These are phyloP conservation scores for Candida sojae DNA, from an alignment of 1,139 yeast species.

Conservation along the genomic window DNA sequence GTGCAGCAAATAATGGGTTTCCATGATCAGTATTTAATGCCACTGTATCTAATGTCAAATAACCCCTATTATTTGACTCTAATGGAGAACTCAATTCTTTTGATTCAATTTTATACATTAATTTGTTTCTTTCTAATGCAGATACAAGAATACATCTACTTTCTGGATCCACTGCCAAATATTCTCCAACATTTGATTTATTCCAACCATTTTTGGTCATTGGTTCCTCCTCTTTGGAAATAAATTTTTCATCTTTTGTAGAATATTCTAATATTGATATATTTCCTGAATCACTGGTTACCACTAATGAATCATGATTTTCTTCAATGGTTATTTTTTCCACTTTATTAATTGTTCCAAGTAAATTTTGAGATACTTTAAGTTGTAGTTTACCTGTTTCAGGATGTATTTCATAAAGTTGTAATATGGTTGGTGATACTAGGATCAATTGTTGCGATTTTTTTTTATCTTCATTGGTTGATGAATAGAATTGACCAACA, in stretches of 20 bases:
- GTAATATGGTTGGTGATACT: slow-evolving; percentile 56
- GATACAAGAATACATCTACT: slow-evolving; percentile 71
- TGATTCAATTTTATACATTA: slow-evolving; percentile 49
- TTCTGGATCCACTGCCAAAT: slow-evolving; percentile 70
- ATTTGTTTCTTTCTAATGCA: slow-evolving; percentile 72
- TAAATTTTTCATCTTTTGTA: slow-evolving; percentile 39
- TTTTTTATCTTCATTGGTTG: not conserved
- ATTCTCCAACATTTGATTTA: slow-evolving; percentile 75
- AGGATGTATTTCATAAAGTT: slow-evolving; percentile 52
- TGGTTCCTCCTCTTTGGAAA: slow-evolving; percentile 61
- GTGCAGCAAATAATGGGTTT: slow-evolving; percentile 79
- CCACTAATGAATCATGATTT: slow-evolving; percentile 55
- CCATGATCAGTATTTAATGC: slow-evolving; percentile 77
- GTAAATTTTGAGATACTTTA: slow-evolving; percentile 47
- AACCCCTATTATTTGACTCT: slow-evolving; percentile 57
- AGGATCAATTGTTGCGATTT: slow-evolving; percentile 66
- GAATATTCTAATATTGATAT: slow-evolving; percentile 58
- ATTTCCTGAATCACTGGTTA: slow-evolving; percentile 83
- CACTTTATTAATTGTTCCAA: slow-evolving; percentile 61
- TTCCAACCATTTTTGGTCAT: slow-evolving; percentile 75
- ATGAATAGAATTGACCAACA: slow-evolving; percentile 68
- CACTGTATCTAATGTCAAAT: slow-evolving; percentile 55
- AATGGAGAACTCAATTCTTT: slow-evolving; percentile 68
- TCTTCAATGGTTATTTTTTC: slow-evolving; percentile 54
- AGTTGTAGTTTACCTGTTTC: slow-evolving; percentile 56